A percentile compares a stretch with the other conserved stretches of the same genome.
Conservation (phyloP, 169 alveolate species). For the Cystoisospora suis region DNA sequence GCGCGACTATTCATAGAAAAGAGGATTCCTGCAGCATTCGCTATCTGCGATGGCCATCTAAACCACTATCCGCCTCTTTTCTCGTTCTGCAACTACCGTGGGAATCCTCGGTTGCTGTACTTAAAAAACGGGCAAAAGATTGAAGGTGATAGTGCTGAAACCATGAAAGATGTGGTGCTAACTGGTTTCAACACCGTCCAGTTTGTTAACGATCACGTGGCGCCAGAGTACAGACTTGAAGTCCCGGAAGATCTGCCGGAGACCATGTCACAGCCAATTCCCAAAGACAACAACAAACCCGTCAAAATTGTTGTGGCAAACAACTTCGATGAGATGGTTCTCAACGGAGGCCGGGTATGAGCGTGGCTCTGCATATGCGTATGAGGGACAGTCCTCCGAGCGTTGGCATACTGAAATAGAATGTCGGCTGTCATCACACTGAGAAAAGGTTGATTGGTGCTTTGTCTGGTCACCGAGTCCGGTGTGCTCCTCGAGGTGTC, state of each 20-base stretch:
- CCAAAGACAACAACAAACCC: conserved; percentile 39
- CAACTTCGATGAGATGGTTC: conserved; percentile 47
- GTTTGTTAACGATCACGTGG: conserved; percentile 36
- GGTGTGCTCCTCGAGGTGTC: no score
- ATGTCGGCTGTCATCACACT: no score
- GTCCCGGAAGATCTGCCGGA: conserved; percentile 50
- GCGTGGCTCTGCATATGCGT: no score
- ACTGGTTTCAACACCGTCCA: conserved; percentile 22
- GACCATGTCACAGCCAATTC: conserved; percentile 50
- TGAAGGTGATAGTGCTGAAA: not conserved
- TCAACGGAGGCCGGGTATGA: conserved; percentile 37
- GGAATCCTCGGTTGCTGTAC: conserved; percentile 43
- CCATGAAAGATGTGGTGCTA: conserved; percentile 24
- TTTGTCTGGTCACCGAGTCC: no score
- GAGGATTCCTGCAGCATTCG: conserved; percentile 50
- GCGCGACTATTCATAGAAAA: conserved; percentile 53
- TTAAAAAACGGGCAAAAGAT: not conserved
- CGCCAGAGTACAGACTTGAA: conserved; percentile 31
- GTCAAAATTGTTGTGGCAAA: conserved; percentile 53
- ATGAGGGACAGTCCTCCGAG: no score
- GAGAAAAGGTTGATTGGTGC: no score
- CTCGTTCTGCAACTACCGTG: not conserved
- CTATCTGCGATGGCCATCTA: conserved; percentile 41
- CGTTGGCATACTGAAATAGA: no score
- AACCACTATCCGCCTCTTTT: not conserved